Evolutionary conservation across 2,329 filamentous ascomycete species (phyloP).

Genomic region (Pseudomassariella vexata): DNA sequence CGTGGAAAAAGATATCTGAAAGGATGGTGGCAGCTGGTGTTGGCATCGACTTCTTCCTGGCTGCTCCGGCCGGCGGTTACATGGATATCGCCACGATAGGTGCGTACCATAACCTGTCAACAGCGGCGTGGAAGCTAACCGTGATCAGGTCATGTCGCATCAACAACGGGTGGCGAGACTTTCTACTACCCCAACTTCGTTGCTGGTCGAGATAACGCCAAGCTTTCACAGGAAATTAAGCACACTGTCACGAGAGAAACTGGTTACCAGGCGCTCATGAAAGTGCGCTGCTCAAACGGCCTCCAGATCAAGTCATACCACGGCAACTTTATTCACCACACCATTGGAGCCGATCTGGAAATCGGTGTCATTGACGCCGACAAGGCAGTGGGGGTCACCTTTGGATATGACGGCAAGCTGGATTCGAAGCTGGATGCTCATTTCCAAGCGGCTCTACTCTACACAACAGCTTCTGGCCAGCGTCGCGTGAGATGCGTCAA

Average conservation of each 20-base stretch:
- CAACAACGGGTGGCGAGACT: conserved; percentile 87
- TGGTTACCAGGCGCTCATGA: conserved; percentile 94
- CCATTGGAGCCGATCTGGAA: conserved; percentile 89
- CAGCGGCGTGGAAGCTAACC: conserved; percentile 11
- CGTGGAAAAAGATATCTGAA: conserved; percentile 78
- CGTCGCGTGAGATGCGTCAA: conserved; percentile 90
- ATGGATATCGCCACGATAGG: conserved; percentile 89
- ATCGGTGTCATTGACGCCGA: conserved; percentile 90
- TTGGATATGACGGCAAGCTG: conserved; percentile 95
- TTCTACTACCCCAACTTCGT: conserved; percentile 98
- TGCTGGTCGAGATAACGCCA: conserved; percentile 75
- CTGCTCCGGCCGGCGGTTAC: conserved; percentile 83
- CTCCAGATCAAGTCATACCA: conserved; percentile 91
- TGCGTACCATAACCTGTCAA: conserved; percentile 32
- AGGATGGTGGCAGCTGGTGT: conserved; percentile 85
- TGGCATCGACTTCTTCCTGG: conserved; percentile 91
- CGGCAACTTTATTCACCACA: conserved; percentile 94
- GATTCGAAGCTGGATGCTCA: conserved; percentile 94
- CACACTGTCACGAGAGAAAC: conserved; percentile 86
- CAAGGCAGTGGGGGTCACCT: conserved; percentile 86
- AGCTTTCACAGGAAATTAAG: conserved; percentile 77
- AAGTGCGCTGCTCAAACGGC: conserved; percentile 95
- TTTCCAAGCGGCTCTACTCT: conserved; percentile 91
- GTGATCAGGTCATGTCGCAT: conserved; percentile 66
- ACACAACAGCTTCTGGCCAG: conserved; percentile 86